Evolutionary conservation across 1,139 yeast species (phyloP).

Genomic region (Pichia sp.): DNA sequence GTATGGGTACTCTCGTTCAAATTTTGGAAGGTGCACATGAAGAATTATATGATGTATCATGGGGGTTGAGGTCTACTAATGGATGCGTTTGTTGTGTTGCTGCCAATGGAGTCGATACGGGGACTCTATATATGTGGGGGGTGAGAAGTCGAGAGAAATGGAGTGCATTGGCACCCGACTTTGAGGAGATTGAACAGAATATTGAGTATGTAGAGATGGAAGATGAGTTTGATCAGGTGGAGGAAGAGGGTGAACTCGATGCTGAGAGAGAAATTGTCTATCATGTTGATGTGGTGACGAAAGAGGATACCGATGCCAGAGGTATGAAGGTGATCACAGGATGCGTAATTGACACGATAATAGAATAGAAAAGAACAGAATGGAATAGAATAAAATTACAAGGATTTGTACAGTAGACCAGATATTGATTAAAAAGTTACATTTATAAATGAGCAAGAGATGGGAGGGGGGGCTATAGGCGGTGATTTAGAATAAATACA

Average conservation of each 20-base stretch:
- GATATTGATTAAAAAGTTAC: background rate
- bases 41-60: constrained; percentile 72
- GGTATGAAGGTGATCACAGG: constrained; percentile 42
- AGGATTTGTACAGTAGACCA: background rate
- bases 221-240: constrained; percentile 82
- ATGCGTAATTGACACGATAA: constrained; percentile 33
- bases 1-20: constrained; percentile 78
- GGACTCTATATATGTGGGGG: constrained; percentile 78
- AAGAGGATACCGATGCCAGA: constrained; percentile 59
- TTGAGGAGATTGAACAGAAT: constrained; percentile 90
- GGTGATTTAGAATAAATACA: background rate
- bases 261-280: constrained; percentile 41
- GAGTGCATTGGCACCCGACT: constrained; percentile 97
- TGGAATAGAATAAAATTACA: too few relatives aligned
- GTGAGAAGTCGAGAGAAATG: constrained; percentile 83
- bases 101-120: constrained; percentile 87
- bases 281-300: constrained; percentile 56
- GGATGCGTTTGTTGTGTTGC: constrained; percentile 51
- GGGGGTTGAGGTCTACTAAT: constrained; percentile 56
- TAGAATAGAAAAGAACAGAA: constrained; percentile 2
- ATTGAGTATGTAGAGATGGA: constrained; percentile 83
- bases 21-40: constrained; percentile 92
- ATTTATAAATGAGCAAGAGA: background rate
- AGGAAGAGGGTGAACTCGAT: constrained; percentile 49
- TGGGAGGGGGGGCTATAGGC: background rate